Evolutionary conservation across 768 basidiomycete species (phyloP), one percentile per base, ranked within the genome.

Genomic region (Pleurotus tuoliensis): DNA sequence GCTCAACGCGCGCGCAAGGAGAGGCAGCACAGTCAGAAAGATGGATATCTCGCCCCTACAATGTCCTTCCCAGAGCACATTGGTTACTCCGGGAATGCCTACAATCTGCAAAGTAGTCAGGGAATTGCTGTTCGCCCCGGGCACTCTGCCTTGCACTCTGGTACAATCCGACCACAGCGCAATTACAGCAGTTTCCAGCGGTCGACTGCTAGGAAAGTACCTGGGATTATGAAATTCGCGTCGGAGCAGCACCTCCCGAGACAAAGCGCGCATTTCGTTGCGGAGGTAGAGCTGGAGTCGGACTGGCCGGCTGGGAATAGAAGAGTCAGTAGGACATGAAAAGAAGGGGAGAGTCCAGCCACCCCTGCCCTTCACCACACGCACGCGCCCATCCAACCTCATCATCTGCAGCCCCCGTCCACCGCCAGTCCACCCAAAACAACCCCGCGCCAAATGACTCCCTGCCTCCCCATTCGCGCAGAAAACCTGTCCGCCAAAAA

Each of bases 1-100:
- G 90, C n/a, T n/a, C n/a, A n/a, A n/a, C 41, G 15, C 20, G 15
- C 12, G 41, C 30, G 30, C 30, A 11, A 30, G 30, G 30, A 30
- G 30, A 8, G 30, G 30, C 30, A 8, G 7, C 30, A 30, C 8
- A 30, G 30, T 11, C 41, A n/a, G 11, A n/a, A n/a, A 9, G 15
- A n/a, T 5, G 41, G n/a, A 5, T 43, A 12, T 15, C 41, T 43
- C 15, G 15, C 41, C 20, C 41, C 41, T 15, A 43, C 41, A 4
- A 16, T 7, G 12, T 41, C 39, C 16, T 24, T 24, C 24, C 16
- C 39, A 20, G n/a, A 43, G n/a, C 41, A 5, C 2, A 6, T 41
- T 3, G 12, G 13, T 41, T 16, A 16, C 39, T 6, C 39, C 12
- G 5, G n/a, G 12, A 43, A 7, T 13, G 18, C 6, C 24, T 9